These are phyloP conservation scores for Polysphondylium violaceum DNA, from an alignment of 78 protist species.

Conservation along the genomic window DNA sequence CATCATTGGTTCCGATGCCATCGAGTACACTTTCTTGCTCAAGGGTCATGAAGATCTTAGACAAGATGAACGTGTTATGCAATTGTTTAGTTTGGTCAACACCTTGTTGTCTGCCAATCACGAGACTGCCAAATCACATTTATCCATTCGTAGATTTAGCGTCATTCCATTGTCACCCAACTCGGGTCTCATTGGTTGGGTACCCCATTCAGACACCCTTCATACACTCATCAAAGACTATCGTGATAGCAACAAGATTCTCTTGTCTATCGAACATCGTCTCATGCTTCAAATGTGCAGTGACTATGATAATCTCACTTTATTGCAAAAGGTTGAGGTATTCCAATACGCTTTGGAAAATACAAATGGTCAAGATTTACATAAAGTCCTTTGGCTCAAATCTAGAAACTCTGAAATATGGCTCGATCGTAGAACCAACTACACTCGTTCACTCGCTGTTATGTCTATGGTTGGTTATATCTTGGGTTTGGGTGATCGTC, in stretches of 20 bases:
- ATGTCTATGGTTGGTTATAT: slow-evolving; percentile 96
- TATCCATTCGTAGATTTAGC: slow-evolving; percentile 85
- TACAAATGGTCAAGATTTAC: slow-evolving; percentile 97
- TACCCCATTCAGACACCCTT: slow-evolving; percentile 94
- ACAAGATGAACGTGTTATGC: slow-evolving; percentile 98
- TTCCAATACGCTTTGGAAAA: slow-evolving; percentile 92
- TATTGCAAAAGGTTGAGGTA: slow-evolving; percentile 97
- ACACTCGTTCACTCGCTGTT: slow-evolving; percentile 96
- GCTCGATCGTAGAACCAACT: slow-evolving; percentile 92
- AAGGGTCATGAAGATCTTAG: slow-evolving; percentile 99
- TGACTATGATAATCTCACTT: slow-evolving; percentile 94
- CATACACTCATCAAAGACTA: slow-evolving; percentile 92
- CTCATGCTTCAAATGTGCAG: slow-evolving; percentile 96
- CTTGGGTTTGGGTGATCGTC: slow-evolving; percentile 96
- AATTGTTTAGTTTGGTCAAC: slow-evolving; percentile 99
- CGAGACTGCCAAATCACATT: slow-evolving; percentile 84
- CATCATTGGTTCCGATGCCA: slow-evolving; percentile 94
- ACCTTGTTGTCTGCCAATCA: slow-evolving; percentile 90
- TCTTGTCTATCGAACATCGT: slow-evolving; percentile 89
- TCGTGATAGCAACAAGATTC: slow-evolving; percentile 88
- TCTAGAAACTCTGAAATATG: slow-evolving; percentile 91
- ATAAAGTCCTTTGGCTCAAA: slow-evolving; percentile 95
- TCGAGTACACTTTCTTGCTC: slow-evolving; percentile 92
- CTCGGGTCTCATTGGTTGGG: slow-evolving; percentile 95
- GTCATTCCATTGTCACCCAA: slow-evolving; percentile 95